Evolutionary conservation across 805 yeast genomes (phyloP).

Genomic region (Vanderwaltozyma polyspora): DNA sequence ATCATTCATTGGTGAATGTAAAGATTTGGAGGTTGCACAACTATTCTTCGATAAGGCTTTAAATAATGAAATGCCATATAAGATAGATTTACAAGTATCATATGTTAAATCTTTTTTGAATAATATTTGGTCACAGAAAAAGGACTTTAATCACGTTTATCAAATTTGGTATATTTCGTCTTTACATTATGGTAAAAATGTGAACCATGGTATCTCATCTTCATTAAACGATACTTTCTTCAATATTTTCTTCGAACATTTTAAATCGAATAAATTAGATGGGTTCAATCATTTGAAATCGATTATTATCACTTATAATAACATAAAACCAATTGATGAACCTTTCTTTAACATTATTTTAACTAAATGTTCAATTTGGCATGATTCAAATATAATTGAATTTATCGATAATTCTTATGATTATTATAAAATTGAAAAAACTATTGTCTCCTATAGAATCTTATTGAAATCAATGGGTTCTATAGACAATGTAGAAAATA

Average conservation of each 20-base stretch:
- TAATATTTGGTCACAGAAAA: slow-evolving; percentile 44
- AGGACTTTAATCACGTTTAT: slow-evolving; percentile 42
- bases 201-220: slow-evolving; percentile 54
- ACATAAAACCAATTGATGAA: slow-evolving; percentile 51
- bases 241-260: slow-evolving; percentile 48
- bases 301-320: slow-evolving; percentile 41
- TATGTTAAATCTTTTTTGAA: slow-evolving; percentile 48
- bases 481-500: slow-evolving; percentile 35
- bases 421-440: slow-evolving; percentile 40
- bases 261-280: slow-evolving; percentile 33
- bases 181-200: slow-evolving; percentile 37
- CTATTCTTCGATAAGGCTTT: slow-evolving; percentile 62
- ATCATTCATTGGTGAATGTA: slow-evolving; percentile 61
- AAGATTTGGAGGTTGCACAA: slow-evolving; percentile 54
- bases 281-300: slow-evolving; percentile 45
- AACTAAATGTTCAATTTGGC: slow-evolving; percentile 52
- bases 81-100: slow-evolving; percentile 55
- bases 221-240: slow-evolving; percentile 57
- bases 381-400: slow-evolving; percentile 45
- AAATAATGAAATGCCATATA: slow-evolving; percentile 55
- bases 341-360: slow-evolving; percentile 64
- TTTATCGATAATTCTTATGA: slow-evolving; percentile 46
- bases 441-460: slow-evolving; percentile 60
- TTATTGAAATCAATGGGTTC: slow-evolving; percentile 56
- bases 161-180: slow-evolving; percentile 52